Base-by-base conservation (phyloP, 208 protist genomes). In the Wallacemonas sp. region DNA sequence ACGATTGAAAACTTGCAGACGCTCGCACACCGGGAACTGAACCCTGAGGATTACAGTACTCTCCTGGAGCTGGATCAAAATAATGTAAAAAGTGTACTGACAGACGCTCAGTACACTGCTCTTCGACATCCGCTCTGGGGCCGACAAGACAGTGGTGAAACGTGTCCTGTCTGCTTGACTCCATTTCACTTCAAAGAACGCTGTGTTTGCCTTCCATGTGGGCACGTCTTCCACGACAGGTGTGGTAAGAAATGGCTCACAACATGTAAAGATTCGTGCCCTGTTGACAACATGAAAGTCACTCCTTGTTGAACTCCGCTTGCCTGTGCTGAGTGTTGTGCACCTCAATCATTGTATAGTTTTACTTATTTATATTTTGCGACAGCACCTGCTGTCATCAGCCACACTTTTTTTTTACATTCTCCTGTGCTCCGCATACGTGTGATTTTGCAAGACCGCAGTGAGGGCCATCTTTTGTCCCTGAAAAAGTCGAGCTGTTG, bases 11-110 rank as follows among this genome's bases (percentile, higher is more conserved):
- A 24, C 8, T 29, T 29, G 14, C 30, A 58, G 30, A 21, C 52
- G 23, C 32, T 58, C 6, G 38, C 38, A 30, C 16, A 11, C 16
- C 75, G 90, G 41, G 86, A 93, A 38, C 77, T 95, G 32, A 74
- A 85, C 48, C 90, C 86, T 0, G 80, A 95, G 56, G 90, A 95
- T 63, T 95, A 95, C 61, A 82, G 91, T 16, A 49, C 58, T 0
- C 79, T 95, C 34, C 44, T 88, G 36, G 55, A 68, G 17, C 55
- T 93, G 44, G 90, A 93, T 38, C 70, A 66, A 11, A 17, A 61
- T 34, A 72, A 71, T 39, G 12, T 67, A 66, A 68, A 61, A 12
- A 43, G 56, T 63, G 60, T 73, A 11, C 58, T 84, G n/a, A 70
- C 78, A 0, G 32, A 41, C 30, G 19, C 49, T 17, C 63, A 83